Evolutionary conservation across 768 basidiomycete genomes (phyloP).

Genomic region (Xerocomellus dryophilus): DNA sequence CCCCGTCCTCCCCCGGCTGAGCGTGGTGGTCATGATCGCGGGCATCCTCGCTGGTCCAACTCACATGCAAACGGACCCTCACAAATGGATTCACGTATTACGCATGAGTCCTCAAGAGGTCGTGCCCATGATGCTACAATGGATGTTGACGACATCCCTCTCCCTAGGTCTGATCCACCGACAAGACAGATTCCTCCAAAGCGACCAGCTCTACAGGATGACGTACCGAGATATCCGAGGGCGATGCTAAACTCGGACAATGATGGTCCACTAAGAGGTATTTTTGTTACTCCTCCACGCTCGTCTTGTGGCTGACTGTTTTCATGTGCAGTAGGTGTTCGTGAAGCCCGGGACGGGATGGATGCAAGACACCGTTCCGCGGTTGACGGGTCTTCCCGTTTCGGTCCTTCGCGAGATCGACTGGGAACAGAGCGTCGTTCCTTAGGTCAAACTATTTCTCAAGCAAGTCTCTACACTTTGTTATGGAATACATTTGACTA

Average conservation of each 20-base stretch:
- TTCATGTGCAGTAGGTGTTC: slow-evolving; percentile 4
- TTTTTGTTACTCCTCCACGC: background rate
- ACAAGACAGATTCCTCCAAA: slow-evolving; percentile 14
- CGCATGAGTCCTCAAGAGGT: slow-evolving; percentile 18
- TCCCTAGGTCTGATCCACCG: slow-evolving; percentile 20
- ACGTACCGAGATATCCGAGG: slow-evolving; percentile 34
- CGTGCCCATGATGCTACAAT: slow-evolving; percentile 23
- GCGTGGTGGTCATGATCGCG: slow-evolving; percentile 15
- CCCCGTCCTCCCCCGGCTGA: slow-evolving; percentile 2
- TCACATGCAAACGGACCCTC: slow-evolving; percentile 6
- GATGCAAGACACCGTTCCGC: slow-evolving; percentile 20
- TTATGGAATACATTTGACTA: background rate
- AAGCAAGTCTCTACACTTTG: slow-evolving; percentile 13
- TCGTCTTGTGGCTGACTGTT: background rate
- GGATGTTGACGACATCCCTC: slow-evolving; percentile 29
- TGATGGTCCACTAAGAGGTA: slow-evolving; percentile 19
- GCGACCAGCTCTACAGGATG: slow-evolving; percentile 25
- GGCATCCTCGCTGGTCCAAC: slow-evolving; percentile 17
- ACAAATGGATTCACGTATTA: slow-evolving; percentile 14
- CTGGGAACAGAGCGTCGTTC: slow-evolving; percentile 16
- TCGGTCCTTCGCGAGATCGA: slow-evolving; percentile 19
- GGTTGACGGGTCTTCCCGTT: slow-evolving; percentile 16
- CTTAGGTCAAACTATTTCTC: slow-evolving; percentile 14
- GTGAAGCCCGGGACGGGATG: slow-evolving; percentile 19
- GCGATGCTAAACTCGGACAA: slow-evolving; percentile 34